Percentiles rank a stretch among this genome's conserved stretches.
phyloP scores from a whole-genome alignment of 164 flowering plant species.

The Sextonia rubra region DNA sequence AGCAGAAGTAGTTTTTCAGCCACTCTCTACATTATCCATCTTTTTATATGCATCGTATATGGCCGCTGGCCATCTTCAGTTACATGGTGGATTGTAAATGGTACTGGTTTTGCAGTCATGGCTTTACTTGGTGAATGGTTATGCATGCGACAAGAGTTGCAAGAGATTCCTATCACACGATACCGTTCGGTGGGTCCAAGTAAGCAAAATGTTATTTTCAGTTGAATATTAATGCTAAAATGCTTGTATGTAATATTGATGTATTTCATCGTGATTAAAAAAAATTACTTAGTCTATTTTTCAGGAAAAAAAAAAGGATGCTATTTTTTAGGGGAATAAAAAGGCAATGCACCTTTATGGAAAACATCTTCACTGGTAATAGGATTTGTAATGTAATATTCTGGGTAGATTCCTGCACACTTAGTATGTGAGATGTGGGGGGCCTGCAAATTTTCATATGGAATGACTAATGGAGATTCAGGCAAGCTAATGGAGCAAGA shows the following conservation, averaged over 20 bases:
- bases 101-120: slow-evolving; percentile 79
- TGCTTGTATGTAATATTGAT: neutral
- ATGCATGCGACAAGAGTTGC: slow-evolving; percentile 74
- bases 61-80: slow-evolving; percentile 98
- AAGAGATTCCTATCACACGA: slow-evolving; percentile 79
- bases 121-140: slow-evolving; percentile 87
- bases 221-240: neutral
- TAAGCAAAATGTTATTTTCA: neutral
- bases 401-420: no score
- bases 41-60: slow-evolving; percentile 74
- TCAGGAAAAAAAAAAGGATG: no score
- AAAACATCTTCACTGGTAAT: no score
- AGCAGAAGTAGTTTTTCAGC: slow-evolving; percentile 39
- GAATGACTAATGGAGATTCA: no score
- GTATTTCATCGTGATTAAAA: neutral
- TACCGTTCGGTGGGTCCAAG: slow-evolving; percentile 36
- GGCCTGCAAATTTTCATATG: no score
- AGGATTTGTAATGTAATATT: no score
- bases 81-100: slow-evolving; percentile 95
- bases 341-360: no score
- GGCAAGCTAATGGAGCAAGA: no score
- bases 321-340: no score
- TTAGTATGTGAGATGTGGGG: no score
- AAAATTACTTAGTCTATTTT: no score
- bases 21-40: slow-evolving; percentile 75